Evolutionary conservation across 1,284 basidiomycete genomes (phyloP).

Genomic region (Ganoderma leucocontextum): DNA sequence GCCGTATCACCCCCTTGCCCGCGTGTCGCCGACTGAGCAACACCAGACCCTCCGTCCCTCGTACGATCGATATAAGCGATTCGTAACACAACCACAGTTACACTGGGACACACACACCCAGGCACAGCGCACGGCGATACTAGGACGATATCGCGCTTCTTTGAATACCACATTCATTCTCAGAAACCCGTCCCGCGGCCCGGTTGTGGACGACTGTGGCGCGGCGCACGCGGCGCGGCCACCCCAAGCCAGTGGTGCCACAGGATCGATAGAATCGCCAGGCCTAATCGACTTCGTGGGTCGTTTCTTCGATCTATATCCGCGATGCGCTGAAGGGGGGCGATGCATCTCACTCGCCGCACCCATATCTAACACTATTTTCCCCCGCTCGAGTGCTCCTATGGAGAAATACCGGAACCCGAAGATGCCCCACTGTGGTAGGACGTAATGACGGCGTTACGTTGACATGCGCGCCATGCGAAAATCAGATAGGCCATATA

Average conservation of each 20-base stretch:
- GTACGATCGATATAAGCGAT: constrained; percentile 12
- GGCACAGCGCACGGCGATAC: constrained; percentile 20
- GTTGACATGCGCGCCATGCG: constrained; percentile 35
- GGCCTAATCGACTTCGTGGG: constrained; percentile 25
- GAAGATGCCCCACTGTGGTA: constrained; percentile 37
- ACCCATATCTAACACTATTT: constrained; percentile 29
- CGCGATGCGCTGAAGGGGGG: constrained; percentile 18
- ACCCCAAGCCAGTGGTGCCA: constrained; percentile 17
- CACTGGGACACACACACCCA: constrained; percentile 28
- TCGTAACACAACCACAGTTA: constrained; percentile 22
- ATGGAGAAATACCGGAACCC: constrained; percentile 40
- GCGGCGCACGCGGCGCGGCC: constrained; percentile 12
- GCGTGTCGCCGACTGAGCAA: neutral
- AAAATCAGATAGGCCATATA: constrained; percentile 39
- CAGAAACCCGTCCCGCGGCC: constrained; percentile 27
- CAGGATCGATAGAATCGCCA: constrained; percentile 16
- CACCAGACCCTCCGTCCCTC: neutral
- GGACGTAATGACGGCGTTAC: constrained; percentile 27
- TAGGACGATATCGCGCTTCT: constrained; percentile 23
- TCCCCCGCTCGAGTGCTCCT: constrained; percentile 27
- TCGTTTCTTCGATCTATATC: constrained; percentile 19
- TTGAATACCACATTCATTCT: constrained; percentile 29
- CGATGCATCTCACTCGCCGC: constrained; percentile 22
- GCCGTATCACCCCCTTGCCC: neutral
- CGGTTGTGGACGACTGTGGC: constrained; percentile 18